phyloP scores from a whole-genome alignment of 176 grass and related monocot genomes.

The Tuctoria greenei region DNA sequence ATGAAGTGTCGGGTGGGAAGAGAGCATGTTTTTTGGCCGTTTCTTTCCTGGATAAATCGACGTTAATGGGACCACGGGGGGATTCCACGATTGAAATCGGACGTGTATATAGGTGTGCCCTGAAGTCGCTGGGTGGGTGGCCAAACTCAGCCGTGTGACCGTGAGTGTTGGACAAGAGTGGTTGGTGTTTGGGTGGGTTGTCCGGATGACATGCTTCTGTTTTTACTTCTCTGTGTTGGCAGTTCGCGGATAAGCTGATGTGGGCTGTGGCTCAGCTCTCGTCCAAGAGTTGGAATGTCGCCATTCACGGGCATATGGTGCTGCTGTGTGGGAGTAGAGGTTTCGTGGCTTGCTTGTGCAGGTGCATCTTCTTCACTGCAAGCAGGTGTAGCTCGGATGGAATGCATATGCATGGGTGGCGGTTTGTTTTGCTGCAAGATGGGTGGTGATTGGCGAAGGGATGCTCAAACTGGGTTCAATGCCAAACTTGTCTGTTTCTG shows the following conservation, averaged over 20 bases:
- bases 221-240: no score
- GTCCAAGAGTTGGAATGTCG: slow-evolving; percentile 3
- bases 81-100: slow-evolving; percentile 37
- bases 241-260: slow-evolving; percentile 22
- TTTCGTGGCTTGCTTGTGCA: slow-evolving; percentile 14
- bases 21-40: background rate
- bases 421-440: no score
- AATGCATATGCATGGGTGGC: background rate
- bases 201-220: slow-evolving; percentile 9
- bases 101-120: slow-evolving; percentile 40
- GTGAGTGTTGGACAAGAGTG: slow-evolving; percentile 25
- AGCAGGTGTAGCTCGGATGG: background rate
- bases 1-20: no score
- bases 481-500: no score
- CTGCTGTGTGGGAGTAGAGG: background rate
- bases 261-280: slow-evolving; percentile 22
- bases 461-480: no score
- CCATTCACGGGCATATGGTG: background rate
- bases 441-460: no score
- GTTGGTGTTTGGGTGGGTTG: slow-evolving; percentile 37
- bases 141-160: slow-evolving; percentile 14
- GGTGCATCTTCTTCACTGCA: background rate
- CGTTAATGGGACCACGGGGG: slow-evolving; percentile 20
- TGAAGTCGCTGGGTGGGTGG: slow-evolving; percentile 43
- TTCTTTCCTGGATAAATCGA: slow-evolving; percentile 7